Base-by-base conservation (phyloP, 129 eudicot species). In the Kitagawia praeruptora region DNA sequence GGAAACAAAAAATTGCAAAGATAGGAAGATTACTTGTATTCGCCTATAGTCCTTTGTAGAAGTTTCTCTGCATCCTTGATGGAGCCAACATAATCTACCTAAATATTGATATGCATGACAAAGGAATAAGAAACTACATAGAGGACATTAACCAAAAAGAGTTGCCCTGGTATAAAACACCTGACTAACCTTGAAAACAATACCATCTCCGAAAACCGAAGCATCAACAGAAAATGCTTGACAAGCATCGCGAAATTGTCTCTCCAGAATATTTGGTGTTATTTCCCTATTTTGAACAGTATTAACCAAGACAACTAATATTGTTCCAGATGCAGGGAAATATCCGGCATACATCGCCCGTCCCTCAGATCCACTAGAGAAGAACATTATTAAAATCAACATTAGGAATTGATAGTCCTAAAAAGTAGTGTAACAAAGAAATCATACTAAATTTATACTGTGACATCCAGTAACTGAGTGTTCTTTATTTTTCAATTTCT, bases 231-330 rank as follows among this genome's bases (percentile, higher is more conserved):
- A 90, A 77, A 84, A 86, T 58, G 95, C 80, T 79, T 88, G 91
- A 85, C 98, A 86, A 84, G 97, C 97, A 86, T 96, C 99, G 76
- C 88, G 91, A 64, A 86, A 92, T 77, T 86, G 92, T 81, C 91
- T 90, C 80, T 90, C 96, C 61, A 96, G 87, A 79, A 90, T 87
- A 56, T 83, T 69, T 19, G 93, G 77, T 42, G 97, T 74, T 75
- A 96, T 78, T 40, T 93, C 97, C 88, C 87, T 90, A 74, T 88
- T 91, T 67, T 85, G 99, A 75, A 87, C 86, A 19, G 93, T 97
- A 82, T 87, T 87, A 46, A 92, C 93, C 83, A 92, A 90, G 83
- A 92, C 82, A 70, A 84, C 97, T 79, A 81, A 87, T 78, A 96
- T 87, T 76, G 77, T 83, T 63, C 89, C 85, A 67, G 92, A 87